A percentile compares a stretch with the other conserved stretches of the same genome.
phyloP scores from a whole-genome alignment of 1,284 basidiomycete species.

The Bondarzewia mesenterica region DNA sequence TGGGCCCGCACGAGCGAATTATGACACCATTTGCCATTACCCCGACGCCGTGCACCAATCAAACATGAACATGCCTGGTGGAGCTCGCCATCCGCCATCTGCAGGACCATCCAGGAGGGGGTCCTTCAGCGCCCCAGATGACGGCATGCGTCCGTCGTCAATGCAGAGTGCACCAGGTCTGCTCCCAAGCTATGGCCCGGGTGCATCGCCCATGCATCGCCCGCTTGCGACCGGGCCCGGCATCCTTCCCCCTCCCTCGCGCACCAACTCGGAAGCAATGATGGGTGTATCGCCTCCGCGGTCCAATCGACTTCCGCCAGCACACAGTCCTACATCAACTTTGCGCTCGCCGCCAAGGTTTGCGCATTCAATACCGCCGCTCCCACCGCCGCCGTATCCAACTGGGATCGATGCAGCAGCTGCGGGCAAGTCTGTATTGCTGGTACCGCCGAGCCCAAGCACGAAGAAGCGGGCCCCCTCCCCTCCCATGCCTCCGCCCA shows the following conservation, averaged over 20 bases:
- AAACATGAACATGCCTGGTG: slow-evolving; percentile 15
- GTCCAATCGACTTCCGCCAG: not conserved
- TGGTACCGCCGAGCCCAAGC: slow-evolving; percentile 3
- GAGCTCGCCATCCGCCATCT: slow-evolving; percentile 18
- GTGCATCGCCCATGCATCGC: not conserved
- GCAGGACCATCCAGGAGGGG: slow-evolving; percentile 21
- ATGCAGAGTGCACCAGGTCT: not conserved
- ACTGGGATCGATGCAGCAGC: not conserved
- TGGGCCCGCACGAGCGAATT: slow-evolving; percentile 27
- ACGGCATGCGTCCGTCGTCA: not conserved
- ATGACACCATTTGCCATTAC: slow-evolving; percentile 43
- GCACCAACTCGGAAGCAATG: not conserved
- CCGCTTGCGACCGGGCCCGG: not conserved
- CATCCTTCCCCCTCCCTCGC: not conserved
- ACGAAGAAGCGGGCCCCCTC: slow-evolving; percentile 6
- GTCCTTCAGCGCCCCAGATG: slow-evolving; percentile 20
- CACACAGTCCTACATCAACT: not conserved
- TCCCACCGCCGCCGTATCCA: slow-evolving; percentile 6
- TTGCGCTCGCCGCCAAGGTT: not conserved
- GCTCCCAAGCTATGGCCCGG: not conserved
- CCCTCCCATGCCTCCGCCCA: slow-evolving; percentile 1
- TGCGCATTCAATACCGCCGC: not conserved
- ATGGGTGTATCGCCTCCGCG: slow-evolving; percentile 3
- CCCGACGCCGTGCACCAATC: slow-evolving; percentile 26
- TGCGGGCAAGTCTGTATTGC: slow-evolving; percentile 4